These are phyloP conservation scores for Beauveria bassiana DNA, from an alignment of 2,329 filamentous ascomycete genomes.

Conservation along the genomic window DNA sequence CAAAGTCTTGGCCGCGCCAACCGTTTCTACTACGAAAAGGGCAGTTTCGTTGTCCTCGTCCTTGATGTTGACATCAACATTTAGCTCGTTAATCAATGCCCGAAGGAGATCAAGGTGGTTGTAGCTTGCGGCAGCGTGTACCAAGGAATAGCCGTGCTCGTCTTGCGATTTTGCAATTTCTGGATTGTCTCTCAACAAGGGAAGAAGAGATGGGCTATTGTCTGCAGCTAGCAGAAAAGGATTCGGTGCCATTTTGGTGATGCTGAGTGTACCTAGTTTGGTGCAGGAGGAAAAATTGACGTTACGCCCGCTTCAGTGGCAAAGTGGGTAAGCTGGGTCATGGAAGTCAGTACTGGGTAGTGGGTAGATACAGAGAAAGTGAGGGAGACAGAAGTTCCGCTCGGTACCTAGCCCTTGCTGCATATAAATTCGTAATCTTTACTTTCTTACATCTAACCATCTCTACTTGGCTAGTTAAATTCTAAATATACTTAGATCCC, in stretches of 20 bases:
- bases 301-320: neutral
- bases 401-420: no score
- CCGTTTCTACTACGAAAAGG: conserved; percentile 83
- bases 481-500: no score
- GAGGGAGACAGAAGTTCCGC: no score
- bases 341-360: no score
- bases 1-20: conserved; percentile 68
- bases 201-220: conserved; percentile 64
- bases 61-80: conserved; percentile 69
- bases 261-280: neutral
- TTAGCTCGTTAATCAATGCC: conserved; percentile 64
- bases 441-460: no score
- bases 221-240: conserved; percentile 75
- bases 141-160: conserved; percentile 84
- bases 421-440: no score
- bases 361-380: no score
- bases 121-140: conserved; percentile 92
- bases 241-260: conserved; percentile 43
- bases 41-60: conserved; percentile 93
- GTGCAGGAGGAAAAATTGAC: neutral
- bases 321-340: neutral
- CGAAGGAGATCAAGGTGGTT: conserved; percentile 76
- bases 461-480: no score
- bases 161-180: conserved; percentile 75
- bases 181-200: conserved; percentile 66